Percentiles rank a stretch among this genome's conserved stretches.
phyloP scores from a whole-genome alignment of 306 rosid species.

The Castanospermum australe region DNA sequence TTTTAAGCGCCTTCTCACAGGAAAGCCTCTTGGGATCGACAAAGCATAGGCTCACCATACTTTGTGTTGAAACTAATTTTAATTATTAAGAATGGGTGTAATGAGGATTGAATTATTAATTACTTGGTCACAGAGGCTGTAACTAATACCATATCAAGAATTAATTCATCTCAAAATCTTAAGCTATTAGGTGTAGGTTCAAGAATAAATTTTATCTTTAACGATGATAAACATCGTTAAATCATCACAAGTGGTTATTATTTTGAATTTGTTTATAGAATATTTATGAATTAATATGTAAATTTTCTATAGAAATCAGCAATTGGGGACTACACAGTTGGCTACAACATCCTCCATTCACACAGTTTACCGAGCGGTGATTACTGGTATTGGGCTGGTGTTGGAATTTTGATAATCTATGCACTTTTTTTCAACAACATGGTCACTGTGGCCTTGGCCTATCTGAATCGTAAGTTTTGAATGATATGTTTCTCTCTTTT shows the following conservation, averaged over 20 bases:
- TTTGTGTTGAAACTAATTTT: too few relatives aligned
- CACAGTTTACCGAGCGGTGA: constrained; percentile 56
- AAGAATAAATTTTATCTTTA: neutral
- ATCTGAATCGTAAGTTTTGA: constrained; percentile 71
- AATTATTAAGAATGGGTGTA: too few relatives aligned
- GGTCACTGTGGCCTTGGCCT: constrained; percentile 73
- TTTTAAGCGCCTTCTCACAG: too few relatives aligned
- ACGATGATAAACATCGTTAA: neutral
- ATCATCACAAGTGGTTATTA: neutral
- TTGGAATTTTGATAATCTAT: constrained; percentile 47
- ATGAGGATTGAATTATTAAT: too few relatives aligned
- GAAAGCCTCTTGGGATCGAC: too few relatives aligned
- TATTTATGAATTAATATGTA: constrained; percentile 15
- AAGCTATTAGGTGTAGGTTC: neutral
- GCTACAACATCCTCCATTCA: constrained; percentile 54
- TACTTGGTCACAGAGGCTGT: too few relatives aligned
- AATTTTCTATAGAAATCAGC: constrained; percentile 58
- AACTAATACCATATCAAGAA: too few relatives aligned
- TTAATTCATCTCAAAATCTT: neutral
- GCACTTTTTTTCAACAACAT: constrained; percentile 55
- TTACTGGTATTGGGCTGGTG: constrained; percentile 78
- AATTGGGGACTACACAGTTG: constrained; percentile 47
- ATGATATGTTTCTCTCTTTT: neutral
- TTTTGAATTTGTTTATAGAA: neutral
- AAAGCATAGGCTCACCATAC: too few relatives aligned